Evolutionary conservation across 2,329 filamentous ascomycete species (phyloP).

Genomic region (Aspergillus viridinutans): DNA sequence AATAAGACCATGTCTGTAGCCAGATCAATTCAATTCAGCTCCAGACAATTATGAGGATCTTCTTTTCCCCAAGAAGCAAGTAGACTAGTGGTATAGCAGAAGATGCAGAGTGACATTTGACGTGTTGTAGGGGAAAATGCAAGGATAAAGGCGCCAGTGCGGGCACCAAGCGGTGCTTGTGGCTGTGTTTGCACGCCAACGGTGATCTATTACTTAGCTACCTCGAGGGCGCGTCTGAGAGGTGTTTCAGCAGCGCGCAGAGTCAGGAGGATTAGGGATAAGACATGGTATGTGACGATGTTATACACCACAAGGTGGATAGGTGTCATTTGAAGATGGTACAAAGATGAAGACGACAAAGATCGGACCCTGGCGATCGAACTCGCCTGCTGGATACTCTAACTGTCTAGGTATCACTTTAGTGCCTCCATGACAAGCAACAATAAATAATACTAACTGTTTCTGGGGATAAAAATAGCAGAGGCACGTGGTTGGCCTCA

Average conservation of each 20-base stretch:
- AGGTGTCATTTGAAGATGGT: background rate
- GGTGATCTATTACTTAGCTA: background rate
- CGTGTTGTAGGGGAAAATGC: background rate
- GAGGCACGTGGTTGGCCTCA: slow-evolving; percentile 12
- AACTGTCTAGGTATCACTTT: too few relatives aligned
- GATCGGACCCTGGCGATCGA: background rate
- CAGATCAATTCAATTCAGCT: slow-evolving; percentile 12
- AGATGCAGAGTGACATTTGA: background rate
- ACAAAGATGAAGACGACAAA: background rate
- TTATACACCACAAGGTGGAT: background rate
- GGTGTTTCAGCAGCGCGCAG: background rate
- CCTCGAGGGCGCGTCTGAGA: background rate
- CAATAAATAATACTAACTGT: too few relatives aligned
- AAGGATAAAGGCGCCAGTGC: background rate
- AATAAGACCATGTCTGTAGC: slow-evolving; percentile 10
- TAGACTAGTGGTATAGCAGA: background rate
- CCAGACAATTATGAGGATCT: background rate
- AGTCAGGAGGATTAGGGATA: background rate
- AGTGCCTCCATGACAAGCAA: too few relatives aligned
- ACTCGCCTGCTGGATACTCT: background rate
- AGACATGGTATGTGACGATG: background rate
- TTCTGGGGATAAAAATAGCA: slow-evolving; percentile 11
- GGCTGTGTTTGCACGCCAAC: background rate
- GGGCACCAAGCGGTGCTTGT: background rate
- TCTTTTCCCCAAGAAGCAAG: background rate